Evolutionary conservation across 805 yeast genomes (phyloP).

Genomic region (Lachancea thermotolerans): DNA sequence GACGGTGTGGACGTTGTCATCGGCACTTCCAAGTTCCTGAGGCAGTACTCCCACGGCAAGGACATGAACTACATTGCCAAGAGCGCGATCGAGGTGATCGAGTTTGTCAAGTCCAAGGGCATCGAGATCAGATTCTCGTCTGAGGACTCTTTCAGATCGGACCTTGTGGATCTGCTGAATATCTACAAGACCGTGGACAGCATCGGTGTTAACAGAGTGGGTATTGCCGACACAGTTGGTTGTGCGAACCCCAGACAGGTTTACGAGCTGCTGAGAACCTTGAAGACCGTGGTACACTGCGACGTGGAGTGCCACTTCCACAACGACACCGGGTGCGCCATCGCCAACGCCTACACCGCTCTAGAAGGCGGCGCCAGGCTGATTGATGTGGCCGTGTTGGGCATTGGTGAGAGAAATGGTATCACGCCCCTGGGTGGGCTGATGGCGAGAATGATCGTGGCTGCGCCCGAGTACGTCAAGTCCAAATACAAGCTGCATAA

Average conservation of each 20-base stretch:
- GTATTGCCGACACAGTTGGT: conserved; percentile 98
- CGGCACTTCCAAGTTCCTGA: conserved; percentile 91
- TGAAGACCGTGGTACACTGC: conserved; percentile 88
- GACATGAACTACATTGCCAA: conserved; percentile 97
- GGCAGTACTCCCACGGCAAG: conserved; percentile 95
- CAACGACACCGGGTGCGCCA: conserved; percentile 98
- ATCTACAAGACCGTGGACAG: conserved; percentile 94
- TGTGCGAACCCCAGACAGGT: conserved; percentile 99
- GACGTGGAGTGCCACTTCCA: conserved; percentile 99
- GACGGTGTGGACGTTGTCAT: conserved; percentile 98
- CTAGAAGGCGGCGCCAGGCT: conserved; percentile 95
- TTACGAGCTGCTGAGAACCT: conserved; percentile 89
- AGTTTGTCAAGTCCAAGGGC: conserved; percentile 93
- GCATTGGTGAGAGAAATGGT: conserved; percentile 98
- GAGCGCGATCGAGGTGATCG: conserved; percentile 93
- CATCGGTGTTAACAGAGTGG: conserved; percentile 97
- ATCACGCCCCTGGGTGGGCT: conserved; percentile 95
- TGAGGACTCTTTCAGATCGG: conserved; percentile 96
- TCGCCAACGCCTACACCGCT: conserved; percentile 97
- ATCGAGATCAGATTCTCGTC: conserved; percentile 95
- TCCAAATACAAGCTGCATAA: conserved; percentile 93
- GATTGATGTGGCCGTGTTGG: conserved; percentile 91
- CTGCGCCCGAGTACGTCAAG: conserved; percentile 92
- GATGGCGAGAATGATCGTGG: conserved; percentile 99
- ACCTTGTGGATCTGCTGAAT: conserved; percentile 88